Evolutionary conservation across 345 rosid genomes (phyloP), one percentile per base, ranked within the genome.

Genomic region (Nasturtium officinale): DNA sequence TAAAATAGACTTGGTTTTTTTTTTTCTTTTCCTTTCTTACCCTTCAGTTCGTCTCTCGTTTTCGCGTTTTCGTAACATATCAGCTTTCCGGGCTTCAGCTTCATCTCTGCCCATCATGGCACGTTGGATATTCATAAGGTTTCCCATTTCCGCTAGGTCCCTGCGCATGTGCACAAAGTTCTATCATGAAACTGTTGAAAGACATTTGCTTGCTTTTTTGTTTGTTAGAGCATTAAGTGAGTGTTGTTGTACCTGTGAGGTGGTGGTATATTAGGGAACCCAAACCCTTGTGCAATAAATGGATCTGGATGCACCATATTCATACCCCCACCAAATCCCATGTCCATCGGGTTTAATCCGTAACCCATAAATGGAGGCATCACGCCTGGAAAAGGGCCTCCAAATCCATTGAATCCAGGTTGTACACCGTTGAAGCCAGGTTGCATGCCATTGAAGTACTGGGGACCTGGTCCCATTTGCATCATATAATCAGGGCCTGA

Each of bases 21-120:
- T n/a, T n/a, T n/a, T n/a, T n/a, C n/a, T n/a, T n/a, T n/a, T 20
- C 40, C 28, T 15, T 17, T 16, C 50, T 45, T 82, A 96, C 99
- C 98, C 87, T 78, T 89, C 91, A 48, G 76, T 85, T 48, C 87
- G 84, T 57, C 88, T 90, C 78, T 90, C 96, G 52, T 78, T 87
- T 72, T 91, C 98, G 56, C 92, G 90, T 72, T 86, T 89, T 81
- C 96, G 83, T 82, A 92, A 80, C 81, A 92, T 69, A 78, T 86
- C 92, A 77, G 96, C 91, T 85, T 96, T 89, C 60, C 92, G 83
- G 32, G 97, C 97, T 82, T 89, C 94, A 40, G 85, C 85, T 80
- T 95, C 96, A 64, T 91, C 96, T 75, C 97, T 86, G 71, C 97
- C 87, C 99, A 90, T 82, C 67, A 87, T 79, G n/a, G 96, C 89